Conservation (phyloP, 2,329 filamentous ascomycete species). For the Fusarium fujikuroi region DNA sequence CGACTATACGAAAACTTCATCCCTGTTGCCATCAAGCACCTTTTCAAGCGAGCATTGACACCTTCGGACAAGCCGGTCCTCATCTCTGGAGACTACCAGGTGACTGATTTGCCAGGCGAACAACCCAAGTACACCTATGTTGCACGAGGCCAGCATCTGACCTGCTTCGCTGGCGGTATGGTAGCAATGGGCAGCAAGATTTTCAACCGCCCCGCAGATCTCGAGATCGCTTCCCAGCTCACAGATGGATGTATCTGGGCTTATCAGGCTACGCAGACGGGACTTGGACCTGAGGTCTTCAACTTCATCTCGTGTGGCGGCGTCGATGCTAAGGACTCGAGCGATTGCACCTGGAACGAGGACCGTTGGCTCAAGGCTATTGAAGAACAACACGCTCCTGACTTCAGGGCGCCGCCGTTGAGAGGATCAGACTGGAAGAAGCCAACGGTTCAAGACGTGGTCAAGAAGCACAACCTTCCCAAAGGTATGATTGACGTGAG, state of each 20-base stretch:
- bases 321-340: constrained; percentile 33
- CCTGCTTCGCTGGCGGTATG: constrained; percentile 76
- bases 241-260: constrained; percentile 73
- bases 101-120: constrained; percentile 38
- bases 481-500: constrained; percentile 65
- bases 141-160: constrained; percentile 64
- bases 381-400: constrained; percentile 38
- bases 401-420: constrained; percentile 40
- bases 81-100: constrained; percentile 65
- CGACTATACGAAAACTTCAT: constrained; percentile 53
- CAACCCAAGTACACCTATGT: constrained; percentile 47
- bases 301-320: constrained; percentile 57
- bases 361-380: constrained; percentile 45
- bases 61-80: constrained; percentile 68
- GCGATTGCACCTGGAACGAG: constrained; percentile 52
- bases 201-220: constrained; percentile 64
- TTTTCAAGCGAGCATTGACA: constrained; percentile 76
- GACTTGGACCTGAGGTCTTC: constrained; percentile 70
- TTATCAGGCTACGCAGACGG: constrained; percentile 66
- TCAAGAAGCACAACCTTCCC: constrained; percentile 52
- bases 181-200: constrained; percentile 70
- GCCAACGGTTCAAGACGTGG: constrained; percentile 39
- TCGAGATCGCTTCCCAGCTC: constrained; percentile 67
- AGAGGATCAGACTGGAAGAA: constrained; percentile 38
- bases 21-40: constrained; percentile 61